Base-by-base conservation (phyloP, 306 rosid species). In the Trichosanthes cucumerina region DNA sequence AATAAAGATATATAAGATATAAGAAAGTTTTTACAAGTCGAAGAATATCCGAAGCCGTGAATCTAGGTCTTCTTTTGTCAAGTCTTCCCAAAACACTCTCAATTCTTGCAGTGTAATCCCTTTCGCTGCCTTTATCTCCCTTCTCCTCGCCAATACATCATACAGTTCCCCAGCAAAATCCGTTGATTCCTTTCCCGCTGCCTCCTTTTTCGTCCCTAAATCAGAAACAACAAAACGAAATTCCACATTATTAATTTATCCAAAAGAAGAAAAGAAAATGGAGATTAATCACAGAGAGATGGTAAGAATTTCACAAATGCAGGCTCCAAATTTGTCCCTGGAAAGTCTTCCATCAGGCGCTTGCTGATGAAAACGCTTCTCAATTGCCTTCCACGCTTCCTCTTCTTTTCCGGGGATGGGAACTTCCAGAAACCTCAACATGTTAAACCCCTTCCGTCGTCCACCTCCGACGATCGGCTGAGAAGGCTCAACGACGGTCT, bases 371-470 rank as follows among this genome's bases (percentile, higher is more conserved):
- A 96, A 96, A 18, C 92, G 85, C 78, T 80, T 88, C 83, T 90
- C 91, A 72, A 86, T 81, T 0, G 87, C 76, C 44, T 23, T 86
- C 99, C 99, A 92, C 4, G 96, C 92, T 75, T 90, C 93, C 15
- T 1, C 81, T 85, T 95, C 97, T 74, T 92, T 96, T 24, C 96
- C 99, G 0, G 87, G 87, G 43, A 76, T 72, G 6, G 89, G 83
- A 71, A 92, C 82, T 24, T 91, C 91, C 16, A 96, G 96, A 87
- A 96, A 96, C 21, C 92, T 88, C 78, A 96, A 81, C 79, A 93
- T 85, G 81, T 79, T 88, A 46, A 92, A 66, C 75, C 96, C 92
- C 82, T 84, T 87, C 9, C 63, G 46, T 11, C 74, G 38, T 64
- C 26, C 0, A 50, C 87, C 83, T 75, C 28, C 77, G 70, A 85